A percentile compares a stretch with the other conserved stretches of the same genome.
Evolutionary conservation across 2,329 filamentous ascomycete genomes (phyloP).

Genomic region (Bipolaris gigantea): DNA sequence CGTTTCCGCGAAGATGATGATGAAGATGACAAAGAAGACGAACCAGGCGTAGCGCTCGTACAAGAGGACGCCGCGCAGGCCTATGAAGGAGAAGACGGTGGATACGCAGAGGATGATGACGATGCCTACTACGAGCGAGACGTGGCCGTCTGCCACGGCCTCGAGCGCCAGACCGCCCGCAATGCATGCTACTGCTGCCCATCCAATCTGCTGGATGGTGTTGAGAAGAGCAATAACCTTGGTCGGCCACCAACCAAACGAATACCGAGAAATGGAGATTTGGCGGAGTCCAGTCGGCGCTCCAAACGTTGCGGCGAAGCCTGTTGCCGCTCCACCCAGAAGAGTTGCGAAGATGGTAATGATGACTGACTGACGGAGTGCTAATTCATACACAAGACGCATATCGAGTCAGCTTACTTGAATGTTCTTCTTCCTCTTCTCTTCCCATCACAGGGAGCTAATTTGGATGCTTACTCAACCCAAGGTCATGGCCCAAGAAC

Average conservation of each 20-base stretch:
- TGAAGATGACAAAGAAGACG: slow-evolving; percentile 51
- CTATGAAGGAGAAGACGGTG: slow-evolving; percentile 45
- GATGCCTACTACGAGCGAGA: slow-evolving; percentile 50
- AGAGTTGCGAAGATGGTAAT: slow-evolving; percentile 48
- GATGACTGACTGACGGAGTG: slow-evolving; percentile 49
- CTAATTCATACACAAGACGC: slow-evolving; percentile 1
- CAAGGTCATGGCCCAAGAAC: slow-evolving; percentile 54
- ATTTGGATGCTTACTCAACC: slow-evolving; percentile 37
- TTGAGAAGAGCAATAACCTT: slow-evolving; percentile 54
- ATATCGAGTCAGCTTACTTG: background rate
- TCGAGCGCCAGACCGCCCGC: slow-evolving; percentile 48
- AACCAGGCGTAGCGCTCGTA: slow-evolving; percentile 57
- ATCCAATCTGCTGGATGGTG: slow-evolving; percentile 51
- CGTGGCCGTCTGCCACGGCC: slow-evolving; percentile 48
- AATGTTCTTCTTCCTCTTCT: no score
- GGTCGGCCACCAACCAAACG: slow-evolving; percentile 56
- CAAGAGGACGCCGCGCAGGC: slow-evolving; percentile 50
- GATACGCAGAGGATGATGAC: slow-evolving; percentile 48
- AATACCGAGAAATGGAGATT: slow-evolving; percentile 50
- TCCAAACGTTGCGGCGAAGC: slow-evolving; percentile 49
- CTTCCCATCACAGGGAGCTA: no score
- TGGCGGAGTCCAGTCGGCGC: slow-evolving; percentile 49
- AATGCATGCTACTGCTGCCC: slow-evolving; percentile 48
- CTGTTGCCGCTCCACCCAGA: slow-evolving; percentile 47
- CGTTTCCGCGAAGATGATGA: slow-evolving; percentile 53